phyloP scores from a whole-genome alignment of 108 stramenopile genomes.

The Nannochloropsis salina region DNA sequence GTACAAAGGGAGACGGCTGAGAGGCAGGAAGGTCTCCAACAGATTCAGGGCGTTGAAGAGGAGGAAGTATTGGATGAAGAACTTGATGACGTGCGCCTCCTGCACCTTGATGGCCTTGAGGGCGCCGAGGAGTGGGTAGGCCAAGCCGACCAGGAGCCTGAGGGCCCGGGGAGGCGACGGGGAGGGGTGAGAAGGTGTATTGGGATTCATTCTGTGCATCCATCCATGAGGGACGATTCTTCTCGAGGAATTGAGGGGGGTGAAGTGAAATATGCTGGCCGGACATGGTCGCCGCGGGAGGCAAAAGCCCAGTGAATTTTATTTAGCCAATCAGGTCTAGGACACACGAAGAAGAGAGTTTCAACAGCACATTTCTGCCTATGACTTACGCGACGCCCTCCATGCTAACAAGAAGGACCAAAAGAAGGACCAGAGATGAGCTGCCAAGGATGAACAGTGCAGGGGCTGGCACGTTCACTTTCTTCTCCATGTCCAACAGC shows the following conservation, averaged over 20 bases:
- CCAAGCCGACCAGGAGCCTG: background rate
- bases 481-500: background rate
- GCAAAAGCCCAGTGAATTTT: too few relatives aligned
- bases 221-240: too few relatives aligned
- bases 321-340: too few relatives aligned
- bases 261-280: too few relatives aligned
- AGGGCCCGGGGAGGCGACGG: background rate
- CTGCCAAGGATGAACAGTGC: background rate
- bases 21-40: background rate
- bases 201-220: too few relatives aligned
- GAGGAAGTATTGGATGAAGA: slow-evolving; percentile 18
- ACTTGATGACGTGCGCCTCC: background rate
- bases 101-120: slow-evolving; percentile 8
- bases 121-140: slow-evolving; percentile 4
- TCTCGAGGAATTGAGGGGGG: too few relatives aligned
- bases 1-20: background rate
- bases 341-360: background rate
- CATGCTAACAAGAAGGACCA: background rate
- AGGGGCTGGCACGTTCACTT: background rate
- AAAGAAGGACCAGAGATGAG: background rate
- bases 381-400: background rate
- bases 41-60: background rate
- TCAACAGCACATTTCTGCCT: background rate
- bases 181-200: too few relatives aligned
- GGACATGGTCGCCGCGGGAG: too few relatives aligned